Conservation (phyloP, 345 rosid genomes). For the Nephelium lappaceum region DNA sequence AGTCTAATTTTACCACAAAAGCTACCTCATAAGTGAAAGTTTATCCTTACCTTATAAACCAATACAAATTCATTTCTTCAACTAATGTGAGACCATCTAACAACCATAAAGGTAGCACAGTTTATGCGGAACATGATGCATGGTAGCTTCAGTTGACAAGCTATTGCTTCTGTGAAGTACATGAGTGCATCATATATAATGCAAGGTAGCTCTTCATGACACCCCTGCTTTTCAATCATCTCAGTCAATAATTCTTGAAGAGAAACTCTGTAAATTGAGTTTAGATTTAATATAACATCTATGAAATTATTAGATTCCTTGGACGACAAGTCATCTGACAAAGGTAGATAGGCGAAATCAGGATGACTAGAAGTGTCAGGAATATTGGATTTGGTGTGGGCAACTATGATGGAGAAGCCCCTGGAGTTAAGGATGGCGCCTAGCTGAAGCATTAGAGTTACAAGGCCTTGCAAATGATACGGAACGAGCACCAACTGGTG, state of each 20-base stretch:
- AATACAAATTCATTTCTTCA: too few species aligned
- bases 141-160: conserved; percentile 37
- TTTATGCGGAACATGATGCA: conserved; percentile 40
- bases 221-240: conserved; percentile 15
- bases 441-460: conserved; percentile 75
- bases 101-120: conserved; percentile 26
- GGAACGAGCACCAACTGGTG: conserved; percentile 50
- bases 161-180: conserved; percentile 44
- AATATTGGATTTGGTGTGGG: conserved; percentile 44
- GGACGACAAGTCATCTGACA: not conserved
- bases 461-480: conserved; percentile 66
- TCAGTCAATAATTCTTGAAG: conserved; percentile 32
- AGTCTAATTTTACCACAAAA: not conserved
- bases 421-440: conserved; percentile 53
- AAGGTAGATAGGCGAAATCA: conserved; percentile 33
- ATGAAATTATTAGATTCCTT: conserved; percentile 22
- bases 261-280: conserved; percentile 33
- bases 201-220: conserved; percentile 28
- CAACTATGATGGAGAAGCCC: conserved; percentile 62
- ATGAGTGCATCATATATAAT: conserved; percentile 53
- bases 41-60: too few species aligned
- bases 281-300: conserved; percentile 30
- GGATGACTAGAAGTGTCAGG: conserved; percentile 45
- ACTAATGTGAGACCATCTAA: too few species aligned
- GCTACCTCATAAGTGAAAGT: too few species aligned